Conservation (phyloP, 805 yeast genomes). For the Hanseniaspora valbyensis region DNA sequence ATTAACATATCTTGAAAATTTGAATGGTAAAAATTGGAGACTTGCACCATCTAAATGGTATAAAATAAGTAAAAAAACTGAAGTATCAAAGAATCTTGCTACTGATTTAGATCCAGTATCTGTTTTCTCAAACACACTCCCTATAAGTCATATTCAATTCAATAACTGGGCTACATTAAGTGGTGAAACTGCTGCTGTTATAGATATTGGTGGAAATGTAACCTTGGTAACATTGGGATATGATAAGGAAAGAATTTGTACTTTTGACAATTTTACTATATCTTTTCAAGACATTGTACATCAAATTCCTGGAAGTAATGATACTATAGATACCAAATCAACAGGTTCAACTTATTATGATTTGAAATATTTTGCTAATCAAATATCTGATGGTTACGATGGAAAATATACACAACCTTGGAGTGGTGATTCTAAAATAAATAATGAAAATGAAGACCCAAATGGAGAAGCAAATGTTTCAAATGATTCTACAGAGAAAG, state of each 20-base stretch:
- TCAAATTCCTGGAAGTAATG: slow-evolving; percentile 21
- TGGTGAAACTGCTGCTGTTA: slow-evolving; percentile 70
- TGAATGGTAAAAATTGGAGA: slow-evolving; percentile 71
- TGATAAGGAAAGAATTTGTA: slow-evolving; percentile 28
- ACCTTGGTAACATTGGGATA: slow-evolving; percentile 47
- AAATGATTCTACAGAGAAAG: slow-evolving; percentile 31
- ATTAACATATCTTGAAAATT: slow-evolving; percentile 59
- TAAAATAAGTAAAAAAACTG: slow-evolving; percentile 18
- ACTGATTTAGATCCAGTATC: neutral
- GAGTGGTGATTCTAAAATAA: too few relatives aligned
- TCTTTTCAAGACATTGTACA: slow-evolving; percentile 33
- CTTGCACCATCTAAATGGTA: slow-evolving; percentile 38
- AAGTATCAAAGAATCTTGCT: slow-evolving; percentile 20
- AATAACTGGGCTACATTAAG: slow-evolving; percentile 41
- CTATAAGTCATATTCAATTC: slow-evolving; percentile 45
- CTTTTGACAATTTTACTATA: slow-evolving; percentile 28
- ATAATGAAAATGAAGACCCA: neutral
- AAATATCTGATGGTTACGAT: slow-evolving; percentile 17
- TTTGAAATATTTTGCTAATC: slow-evolving; percentile 25
- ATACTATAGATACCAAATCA: slow-evolving; percentile 24
- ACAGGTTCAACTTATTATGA: slow-evolving; percentile 16
- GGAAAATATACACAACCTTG: neutral
- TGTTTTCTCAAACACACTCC: slow-evolving; percentile 4
- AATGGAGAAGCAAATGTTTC: neutral
- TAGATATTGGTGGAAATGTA: slow-evolving; percentile 61